Base-by-base conservation (phyloP, 306 rosid genomes). In the Quercus suber region DNA sequence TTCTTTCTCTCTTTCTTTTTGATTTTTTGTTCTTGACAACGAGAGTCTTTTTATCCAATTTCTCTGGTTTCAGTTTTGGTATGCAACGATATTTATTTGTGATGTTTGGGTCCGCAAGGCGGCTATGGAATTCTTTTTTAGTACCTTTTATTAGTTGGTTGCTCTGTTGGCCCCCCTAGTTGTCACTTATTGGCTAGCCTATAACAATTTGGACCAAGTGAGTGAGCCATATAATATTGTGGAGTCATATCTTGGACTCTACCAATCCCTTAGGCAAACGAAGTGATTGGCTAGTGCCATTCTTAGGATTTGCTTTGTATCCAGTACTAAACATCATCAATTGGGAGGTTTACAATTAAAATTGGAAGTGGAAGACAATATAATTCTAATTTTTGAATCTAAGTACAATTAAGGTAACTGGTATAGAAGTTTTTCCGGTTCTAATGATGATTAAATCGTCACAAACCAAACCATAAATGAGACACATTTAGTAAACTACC, bases 21-120 rank as follows among this genome's bases (percentile, higher is more conserved):
- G 5, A 31, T 74, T 60, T 57, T 76, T 52, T 72, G 23, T 69
- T 75, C 52, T 69, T 71, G 73, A 74, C 59, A 75, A 45, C 71
- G 37, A 65, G 59, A 74, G 14, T 15, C 57, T 68, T 56, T 5
- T 56, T 15, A 15, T 65, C 45, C 71, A 63, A 27, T 14, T 17
- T 27, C n/a, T 13, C 1, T 64, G 11, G n/a, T 57, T 57, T 59
- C 64, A 58, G 31, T 23, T 23, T 23, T 58, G 4, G 64, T 10
- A 21, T 58, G 17, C 64, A 58, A 58, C 21, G 17, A 58, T 58
- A 58, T 21, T 41, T 35, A 35, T 35, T 35, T 25, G 28, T 58
- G 30, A 58, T 60, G 12, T 23, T 23, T 3, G 19, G 51, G 4
- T 63, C 69, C 20, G 20, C 41, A 33, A 49, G 35, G 25, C 25